A percentile compares a stretch with the other conserved stretches of the same genome.
These are phyloP conservation scores for Amanita molliuscula DNA, from an alignment of 768 basidiomycete genomes.

Conservation along the genomic window DNA sequence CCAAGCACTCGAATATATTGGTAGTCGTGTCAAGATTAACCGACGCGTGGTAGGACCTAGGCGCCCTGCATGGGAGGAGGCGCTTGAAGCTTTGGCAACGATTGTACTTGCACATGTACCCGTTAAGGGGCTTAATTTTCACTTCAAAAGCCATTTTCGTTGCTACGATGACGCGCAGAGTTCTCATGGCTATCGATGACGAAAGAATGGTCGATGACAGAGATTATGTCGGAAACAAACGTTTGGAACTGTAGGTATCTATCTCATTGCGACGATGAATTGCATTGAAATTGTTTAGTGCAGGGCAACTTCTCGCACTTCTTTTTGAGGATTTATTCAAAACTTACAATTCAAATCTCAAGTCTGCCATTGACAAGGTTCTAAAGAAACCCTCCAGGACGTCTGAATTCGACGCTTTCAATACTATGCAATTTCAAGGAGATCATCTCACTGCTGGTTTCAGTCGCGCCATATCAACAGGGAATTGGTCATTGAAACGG, in stretches of 20 bases:
- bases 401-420: slow-evolving; percentile 89
- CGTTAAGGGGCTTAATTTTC: slow-evolving; percentile 79
- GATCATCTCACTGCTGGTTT: slow-evolving; percentile 95
- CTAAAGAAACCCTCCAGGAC: slow-evolving; percentile 93
- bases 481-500: slow-evolving; percentile 97
- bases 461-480: slow-evolving; percentile 94
- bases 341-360: slow-evolving; percentile 93
- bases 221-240: slow-evolving; percentile 99
- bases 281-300: slow-evolving; percentile 35
- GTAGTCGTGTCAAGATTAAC: slow-evolving; percentile 84
- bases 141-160: slow-evolving; percentile 93
- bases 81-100: slow-evolving; percentile 91
- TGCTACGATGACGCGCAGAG: slow-evolving; percentile 93
- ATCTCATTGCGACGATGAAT: slow-evolving; percentile 6
- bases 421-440: slow-evolving; percentile 92
- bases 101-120: slow-evolving; percentile 96
- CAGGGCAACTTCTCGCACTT: slow-evolving; percentile 89
- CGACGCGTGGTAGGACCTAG: slow-evolving; percentile 71
- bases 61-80: slow-evolving; percentile 88
- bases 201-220: slow-evolving; percentile 97
- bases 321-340: slow-evolving; percentile 99
- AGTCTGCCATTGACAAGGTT: slow-evolving; percentile 92
- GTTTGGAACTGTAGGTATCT: slow-evolving; percentile 79
- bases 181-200: slow-evolving; percentile 94
- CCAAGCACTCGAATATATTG: slow-evolving; percentile 93